These are phyloP conservation scores for Hamigera avellanea DNA, from an alignment of 495 filamentous ascomycete genomes.

Conservation along the genomic window DNA sequence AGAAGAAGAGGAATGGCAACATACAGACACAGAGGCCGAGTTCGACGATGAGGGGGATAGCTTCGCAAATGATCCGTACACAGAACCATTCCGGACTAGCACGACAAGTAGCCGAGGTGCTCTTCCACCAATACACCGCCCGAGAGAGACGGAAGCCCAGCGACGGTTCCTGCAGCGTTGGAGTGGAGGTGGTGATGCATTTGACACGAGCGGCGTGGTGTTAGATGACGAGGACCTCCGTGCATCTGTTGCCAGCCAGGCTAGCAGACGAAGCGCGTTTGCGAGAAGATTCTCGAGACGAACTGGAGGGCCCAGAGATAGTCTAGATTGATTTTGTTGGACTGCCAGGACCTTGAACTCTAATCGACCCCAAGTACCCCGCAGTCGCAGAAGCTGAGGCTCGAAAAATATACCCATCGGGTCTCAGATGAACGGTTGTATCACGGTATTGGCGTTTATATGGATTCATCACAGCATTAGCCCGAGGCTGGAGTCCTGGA, in stretches of 20 bases:
- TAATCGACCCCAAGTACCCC: no score
- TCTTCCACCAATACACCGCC: constrained; percentile 14
- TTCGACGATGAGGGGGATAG: constrained; percentile 36
- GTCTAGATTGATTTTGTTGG: constrained; percentile 16
- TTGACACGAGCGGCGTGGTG: constrained; percentile 30
- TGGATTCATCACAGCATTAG: no score
- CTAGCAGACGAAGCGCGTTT: constrained; percentile 26
- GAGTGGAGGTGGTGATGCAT: constrained; percentile 33
- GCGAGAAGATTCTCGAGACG: constrained; percentile 23
- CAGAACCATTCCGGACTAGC: constrained; percentile 26
- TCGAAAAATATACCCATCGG: no score
- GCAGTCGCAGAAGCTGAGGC: no score
- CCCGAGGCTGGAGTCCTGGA: no score
- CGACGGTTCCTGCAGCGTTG: constrained; percentile 33
- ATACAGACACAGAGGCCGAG: constrained; percentile 77
- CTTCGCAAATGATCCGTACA: constrained; percentile 15
- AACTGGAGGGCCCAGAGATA: constrained; percentile 29
- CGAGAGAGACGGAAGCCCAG: constrained; percentile 28
- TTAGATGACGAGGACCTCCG: constrained; percentile 32
- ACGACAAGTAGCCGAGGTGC: constrained; percentile 23
- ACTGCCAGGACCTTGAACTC: no score
- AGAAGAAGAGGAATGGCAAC: constrained; percentile 40
- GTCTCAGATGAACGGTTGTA: no score
- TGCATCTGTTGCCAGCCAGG: constrained; percentile 30
- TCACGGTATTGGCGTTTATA: no score